Evolutionary conservation across 108 stramenopile genomes (phyloP), one percentile per base, ranked within the genome.

Genomic region (Discostella stelligeroides): DNA sequence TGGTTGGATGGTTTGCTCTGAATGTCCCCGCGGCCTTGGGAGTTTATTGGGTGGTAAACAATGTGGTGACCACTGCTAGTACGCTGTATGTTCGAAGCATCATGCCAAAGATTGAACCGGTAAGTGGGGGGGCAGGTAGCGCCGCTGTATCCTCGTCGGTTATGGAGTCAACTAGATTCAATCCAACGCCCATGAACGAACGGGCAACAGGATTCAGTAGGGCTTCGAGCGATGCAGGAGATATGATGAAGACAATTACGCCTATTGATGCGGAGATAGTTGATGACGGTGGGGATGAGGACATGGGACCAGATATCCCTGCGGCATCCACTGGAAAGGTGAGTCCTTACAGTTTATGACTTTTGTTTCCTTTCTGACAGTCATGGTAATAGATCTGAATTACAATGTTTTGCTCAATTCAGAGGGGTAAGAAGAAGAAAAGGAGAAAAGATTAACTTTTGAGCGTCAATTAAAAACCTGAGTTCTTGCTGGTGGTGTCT

Each of bases 11-110:
- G 88, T 97, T 97, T 72, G 87, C 92, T 13, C 73, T 98, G 38
- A 97, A 92, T 71, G 97, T 98, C 7, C 98, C 98, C 28, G 84
- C 98, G 17, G 98, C 96, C 0, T 81, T 98, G 51, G 87, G 92
- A 20, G 63, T 98, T 53, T 98, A 98, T 74, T 98, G 98, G 98
- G 88, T 98, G 30, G 88, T 91, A 9, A 98, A 98, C 87, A 97
- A 96, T 70, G 78, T 97, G 69, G 75, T 97, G 48, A 95, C 96
- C 10, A 97, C 98, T 3, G 87, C 85, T 2, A 80, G 83, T 14
- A 86, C 95, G 0, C 56, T 96, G 15, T 68, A 87, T 43, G 85
- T 97, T 70, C 86, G 94, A 8, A 86, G 61, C 63, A 46, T 69
- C 54, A 81, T 94, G 81, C 81, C 82, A 28, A 37, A 14, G 41